Conservation (phyloP, 2,329 filamentous ascomycete species). For the Botrytis elliptica region DNA sequence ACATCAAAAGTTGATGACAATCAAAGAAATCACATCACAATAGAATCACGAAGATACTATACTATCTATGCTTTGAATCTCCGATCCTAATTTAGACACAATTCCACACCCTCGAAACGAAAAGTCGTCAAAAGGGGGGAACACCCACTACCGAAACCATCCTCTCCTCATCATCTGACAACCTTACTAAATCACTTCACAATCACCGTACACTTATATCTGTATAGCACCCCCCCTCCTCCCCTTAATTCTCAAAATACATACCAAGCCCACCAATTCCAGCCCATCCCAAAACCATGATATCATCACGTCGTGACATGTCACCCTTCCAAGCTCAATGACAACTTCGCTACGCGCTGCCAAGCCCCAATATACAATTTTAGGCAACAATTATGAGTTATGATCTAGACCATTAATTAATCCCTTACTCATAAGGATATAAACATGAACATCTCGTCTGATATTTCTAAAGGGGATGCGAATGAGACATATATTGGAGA, state of each 20-base stretch:
- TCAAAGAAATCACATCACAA: neutral
- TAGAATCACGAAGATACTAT: accelerated
- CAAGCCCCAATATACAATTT: neutral
- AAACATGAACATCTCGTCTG: neutral
- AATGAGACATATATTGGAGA: neutral
- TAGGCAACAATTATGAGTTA: neutral
- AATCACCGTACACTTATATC: no score
- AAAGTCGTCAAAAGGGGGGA: neutral
- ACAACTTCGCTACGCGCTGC: neutral
- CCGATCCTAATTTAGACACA: accelerated
- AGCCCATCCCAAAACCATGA: neutral
- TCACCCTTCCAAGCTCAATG: neutral
- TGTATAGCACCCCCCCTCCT: no score
- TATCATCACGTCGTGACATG: neutral
- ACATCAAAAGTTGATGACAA: neutral
- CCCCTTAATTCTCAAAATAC: neutral
- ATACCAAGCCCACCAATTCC: neutral
- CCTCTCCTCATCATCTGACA: neutral
- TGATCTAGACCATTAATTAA: neutral
- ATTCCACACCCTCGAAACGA: neutral
- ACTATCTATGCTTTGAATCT: neutral
- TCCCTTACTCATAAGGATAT: no score
- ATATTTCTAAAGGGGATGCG: neutral
- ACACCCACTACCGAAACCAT: neutral
- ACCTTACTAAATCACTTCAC: no score